Conservation (phyloP, 495 filamentous ascomycete genomes). For the Aspergillus saccharolyticus region DNA sequence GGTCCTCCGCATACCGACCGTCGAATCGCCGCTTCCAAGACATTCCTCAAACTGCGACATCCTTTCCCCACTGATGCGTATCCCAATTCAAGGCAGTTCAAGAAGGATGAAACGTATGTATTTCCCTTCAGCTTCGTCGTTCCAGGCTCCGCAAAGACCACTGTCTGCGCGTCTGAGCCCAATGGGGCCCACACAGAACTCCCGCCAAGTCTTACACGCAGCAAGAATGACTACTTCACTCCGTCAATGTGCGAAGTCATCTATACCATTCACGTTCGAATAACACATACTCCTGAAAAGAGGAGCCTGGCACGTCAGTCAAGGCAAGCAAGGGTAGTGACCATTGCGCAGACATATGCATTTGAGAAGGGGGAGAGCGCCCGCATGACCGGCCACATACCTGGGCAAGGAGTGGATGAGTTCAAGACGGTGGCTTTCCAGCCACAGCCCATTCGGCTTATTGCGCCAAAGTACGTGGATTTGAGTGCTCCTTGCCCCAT, state of each 20-base stretch:
- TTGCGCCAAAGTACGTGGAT: neutral
- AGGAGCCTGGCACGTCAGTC: neutral
- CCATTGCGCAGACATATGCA: neutral
- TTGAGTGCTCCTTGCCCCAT: neutral
- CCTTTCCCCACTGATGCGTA: neutral
- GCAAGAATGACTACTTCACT: neutral
- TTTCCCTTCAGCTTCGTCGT: neutral
- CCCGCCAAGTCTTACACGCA: neutral
- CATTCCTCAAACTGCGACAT: neutral
- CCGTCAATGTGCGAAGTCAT: neutral
- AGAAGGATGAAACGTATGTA: neutral
- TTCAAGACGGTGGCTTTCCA: neutral
- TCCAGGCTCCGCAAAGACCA: neutral
- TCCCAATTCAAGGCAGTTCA: neutral
- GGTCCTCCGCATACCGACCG: neutral
- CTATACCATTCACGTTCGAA: neutral
- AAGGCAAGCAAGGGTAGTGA: neutral
- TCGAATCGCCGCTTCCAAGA: neutral
- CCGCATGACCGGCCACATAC: too few relatives aligned
- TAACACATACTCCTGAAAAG: neutral
- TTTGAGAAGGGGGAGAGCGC: neutral
- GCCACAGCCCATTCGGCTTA: neutral
- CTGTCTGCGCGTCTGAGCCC: neutral
- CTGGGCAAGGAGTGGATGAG: neutral
- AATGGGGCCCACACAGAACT: neutral